Conservation (phyloP, 371 early-diverging fungal species). For the Mortierella sp. region DNA sequence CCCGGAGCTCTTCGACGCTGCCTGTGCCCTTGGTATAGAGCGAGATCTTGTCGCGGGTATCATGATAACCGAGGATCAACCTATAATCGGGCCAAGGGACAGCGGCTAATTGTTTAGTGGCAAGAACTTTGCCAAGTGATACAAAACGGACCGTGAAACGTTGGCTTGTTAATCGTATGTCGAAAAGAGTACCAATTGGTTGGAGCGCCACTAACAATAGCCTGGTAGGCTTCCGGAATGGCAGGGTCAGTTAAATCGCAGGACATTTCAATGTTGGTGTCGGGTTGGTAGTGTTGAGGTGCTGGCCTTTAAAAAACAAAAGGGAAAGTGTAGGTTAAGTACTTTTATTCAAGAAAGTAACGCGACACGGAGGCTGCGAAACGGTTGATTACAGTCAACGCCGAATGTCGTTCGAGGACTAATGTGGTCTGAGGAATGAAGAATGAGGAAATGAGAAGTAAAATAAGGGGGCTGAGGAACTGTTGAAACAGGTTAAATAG, state of each 20-base stretch:
- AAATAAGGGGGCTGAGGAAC: neutral
- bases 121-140: neutral
- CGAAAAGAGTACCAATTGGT: conserved; percentile 64
- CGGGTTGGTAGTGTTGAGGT: neutral
- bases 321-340: neutral
- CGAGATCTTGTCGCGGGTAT: conserved; percentile 75
- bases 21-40: conserved; percentile 69
- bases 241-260: conserved; percentile 77
- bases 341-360: too few relatives aligned
- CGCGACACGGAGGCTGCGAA: too few relatives aligned
- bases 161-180: too few relatives aligned
- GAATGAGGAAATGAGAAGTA: neutral
- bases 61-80: conserved; percentile 78
- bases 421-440: too few relatives aligned
- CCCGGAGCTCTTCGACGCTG: conserved; percentile 72
- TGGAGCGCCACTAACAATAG: conserved; percentile 64
- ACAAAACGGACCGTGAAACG: neutral
- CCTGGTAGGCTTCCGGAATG: conserved; percentile 70
- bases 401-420: too few relatives aligned
- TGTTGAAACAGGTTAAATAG: too few relatives aligned
- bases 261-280: conserved; percentile 58
- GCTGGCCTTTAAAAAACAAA: neutral
- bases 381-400: too few relatives aligned
- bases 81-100: conserved; percentile 44
- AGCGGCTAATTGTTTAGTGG: neutral